A percentile compares a stretch with the other conserved stretches of the same genome.
phyloP scores from a whole-genome alignment of 2,329 filamentous ascomycete species.

The Diaporthe sp. region DNA sequence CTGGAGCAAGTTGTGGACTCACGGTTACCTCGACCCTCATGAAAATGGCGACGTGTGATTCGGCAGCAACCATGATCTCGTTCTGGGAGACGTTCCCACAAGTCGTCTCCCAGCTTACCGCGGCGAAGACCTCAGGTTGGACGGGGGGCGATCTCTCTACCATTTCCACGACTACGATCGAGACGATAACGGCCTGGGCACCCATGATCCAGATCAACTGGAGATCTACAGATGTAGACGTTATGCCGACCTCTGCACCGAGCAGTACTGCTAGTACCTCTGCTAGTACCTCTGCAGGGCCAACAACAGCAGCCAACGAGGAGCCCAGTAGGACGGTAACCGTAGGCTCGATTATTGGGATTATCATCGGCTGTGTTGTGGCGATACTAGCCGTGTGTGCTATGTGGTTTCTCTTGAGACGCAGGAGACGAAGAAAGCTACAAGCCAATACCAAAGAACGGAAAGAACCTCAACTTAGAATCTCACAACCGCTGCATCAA shows the following conservation, averaged over 20 bases:
- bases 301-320: neutral
- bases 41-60: conserved; percentile 6
- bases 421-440: neutral
- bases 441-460: neutral
- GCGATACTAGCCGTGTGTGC: neutral
- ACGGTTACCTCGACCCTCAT: neutral
- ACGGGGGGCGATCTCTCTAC: neutral
- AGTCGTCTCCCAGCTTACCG: neutral
- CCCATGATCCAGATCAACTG: conserved; percentile 38
- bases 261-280: neutral
- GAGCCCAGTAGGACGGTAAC: neutral
- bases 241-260: neutral
- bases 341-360: neutral
- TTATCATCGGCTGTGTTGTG: neutral
- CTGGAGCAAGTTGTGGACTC: conserved; percentile 4
- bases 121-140: neutral
- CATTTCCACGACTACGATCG: conserved; percentile 21
- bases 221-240: neutral
- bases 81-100: neutral
- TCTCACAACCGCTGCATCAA: neutral
- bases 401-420: neutral
- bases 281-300: neutral
- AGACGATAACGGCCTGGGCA: conserved; percentile 1
- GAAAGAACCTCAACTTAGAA: neutral
- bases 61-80: neutral